These are phyloP conservation scores for Sporothrix pseudoabietina DNA, from an alignment of 2,329 filamentous ascomycete species.

Conservation along the genomic window DNA sequence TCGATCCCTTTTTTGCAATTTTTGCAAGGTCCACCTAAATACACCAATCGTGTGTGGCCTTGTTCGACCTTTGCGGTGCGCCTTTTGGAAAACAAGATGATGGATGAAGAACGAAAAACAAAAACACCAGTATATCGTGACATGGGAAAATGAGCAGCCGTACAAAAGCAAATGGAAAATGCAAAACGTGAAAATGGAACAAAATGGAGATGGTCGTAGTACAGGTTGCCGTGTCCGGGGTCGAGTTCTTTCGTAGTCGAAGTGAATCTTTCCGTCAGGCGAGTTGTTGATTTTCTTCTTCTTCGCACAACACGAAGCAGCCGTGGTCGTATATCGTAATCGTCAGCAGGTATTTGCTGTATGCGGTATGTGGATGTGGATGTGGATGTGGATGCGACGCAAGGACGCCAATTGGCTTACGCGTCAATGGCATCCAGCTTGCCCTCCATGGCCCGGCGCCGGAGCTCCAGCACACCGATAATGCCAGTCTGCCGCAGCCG, in stretches of 20 bases:
- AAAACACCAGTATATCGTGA: conserved; percentile 19
- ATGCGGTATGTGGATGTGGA: background rate
- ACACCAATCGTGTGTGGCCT: background rate
- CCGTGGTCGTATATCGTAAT: conserved; percentile 19
- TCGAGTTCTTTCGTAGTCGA: background rate
- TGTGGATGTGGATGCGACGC: background rate
- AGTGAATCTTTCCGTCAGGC: background rate
- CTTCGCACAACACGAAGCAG: conserved; percentile 9
- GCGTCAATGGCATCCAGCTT: conserved; percentile 38
- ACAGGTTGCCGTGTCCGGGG: conserved; percentile 26
- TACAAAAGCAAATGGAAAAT: background rate
- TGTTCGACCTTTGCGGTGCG: conserved; percentile 15
- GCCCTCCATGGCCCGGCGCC: conserved; percentile 49
- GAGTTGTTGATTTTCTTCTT: conserved; percentile 1
- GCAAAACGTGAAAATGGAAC: conserved; percentile 7
- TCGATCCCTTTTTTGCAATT: background rate
- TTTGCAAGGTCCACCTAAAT: background rate
- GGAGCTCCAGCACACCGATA: conserved; percentile 60
- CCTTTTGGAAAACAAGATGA: background rate
- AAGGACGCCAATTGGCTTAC: background rate
- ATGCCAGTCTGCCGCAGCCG: conserved; percentile 62
- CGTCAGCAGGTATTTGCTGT: background rate
- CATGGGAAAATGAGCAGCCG: conserved; percentile 6
- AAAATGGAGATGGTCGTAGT: conserved; percentile 32
- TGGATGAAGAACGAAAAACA: background rate